Base-by-base conservation (phyloP, 83 land plant genomes). In the Isoetes engelmannii region DNA sequence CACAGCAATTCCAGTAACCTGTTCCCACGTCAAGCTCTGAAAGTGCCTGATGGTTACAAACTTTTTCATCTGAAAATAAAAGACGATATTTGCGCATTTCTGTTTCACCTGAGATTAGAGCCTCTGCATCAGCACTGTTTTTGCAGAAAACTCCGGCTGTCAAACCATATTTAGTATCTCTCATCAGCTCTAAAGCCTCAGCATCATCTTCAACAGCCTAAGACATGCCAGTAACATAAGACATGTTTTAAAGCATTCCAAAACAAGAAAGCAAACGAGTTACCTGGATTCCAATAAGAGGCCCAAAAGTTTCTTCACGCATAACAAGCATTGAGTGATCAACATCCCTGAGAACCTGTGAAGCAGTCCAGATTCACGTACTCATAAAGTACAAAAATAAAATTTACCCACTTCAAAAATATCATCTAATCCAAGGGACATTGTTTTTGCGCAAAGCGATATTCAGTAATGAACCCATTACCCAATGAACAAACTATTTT, bases 1-100 rank as follows among this genome's bases (percentile, higher is more conserved):
- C 77, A 43, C 77, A 74, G 49, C 77, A 74, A 42, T 74, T 74
- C 77, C 77, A 74, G 44, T 74, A 74, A 21, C 77, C 77, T 5
- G 77, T 74, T 4, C 77, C 77, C 12, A 74, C 74, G 3, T 74
- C 65, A 44, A 74, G 17, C n/a, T 74, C 55, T 59, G 19, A 8
- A 59, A 17, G 18, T 9, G 62, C 10, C 62, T 12, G 6, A 59
- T 18, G 19, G 17, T 12, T 9, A 18, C 9, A 59, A 8, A 18
- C 9, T 6, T 59, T 59, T 17, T n/a, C n/a, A n/a, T n/a, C n/a
- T n/a, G n/a, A n/a, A n/a, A n/a, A n/a, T n/a, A n/a, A n/a, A n/a
- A 12, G 53, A 49, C 53, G 53, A 49, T 12, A 59, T n/a, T n/a
- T n/a, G n/a, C n/a, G n/a, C n/a, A n/a, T n/a, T n/a, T n/a, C n/a